These are phyloP conservation scores for Aciculosporium take DNA, from an alignment of 2,329 filamentous ascomycete genomes.

Conservation along the genomic window DNA sequence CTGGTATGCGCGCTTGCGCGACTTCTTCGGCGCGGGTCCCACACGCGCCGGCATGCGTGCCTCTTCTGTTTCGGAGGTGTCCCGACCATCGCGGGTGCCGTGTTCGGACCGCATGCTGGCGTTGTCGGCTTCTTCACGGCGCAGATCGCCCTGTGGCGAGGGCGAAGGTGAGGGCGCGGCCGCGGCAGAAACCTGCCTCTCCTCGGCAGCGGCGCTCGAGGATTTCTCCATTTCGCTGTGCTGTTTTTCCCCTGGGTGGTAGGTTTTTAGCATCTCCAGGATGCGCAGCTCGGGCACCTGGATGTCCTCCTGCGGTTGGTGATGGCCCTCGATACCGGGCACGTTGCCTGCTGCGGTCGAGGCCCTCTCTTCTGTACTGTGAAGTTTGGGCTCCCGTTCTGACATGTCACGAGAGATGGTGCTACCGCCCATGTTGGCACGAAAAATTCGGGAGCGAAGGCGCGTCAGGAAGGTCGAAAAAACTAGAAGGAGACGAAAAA, in stretches of 20 bases:
- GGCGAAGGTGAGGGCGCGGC: too few relatives aligned
- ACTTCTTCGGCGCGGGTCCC: not conserved
- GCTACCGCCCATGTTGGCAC: not conserved
- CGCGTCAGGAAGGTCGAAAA: too few relatives aligned
- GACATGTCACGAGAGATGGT: not conserved
- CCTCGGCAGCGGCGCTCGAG: too few relatives aligned
- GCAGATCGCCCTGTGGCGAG: not conserved
- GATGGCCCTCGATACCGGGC: not conserved
- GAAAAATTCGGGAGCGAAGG: too few relatives aligned
- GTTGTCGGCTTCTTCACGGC: not conserved
- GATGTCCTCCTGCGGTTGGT: not conserved
- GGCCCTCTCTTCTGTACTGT: not conserved
- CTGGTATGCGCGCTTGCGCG: constrained; percentile 1
- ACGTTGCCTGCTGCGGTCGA: not conserved
- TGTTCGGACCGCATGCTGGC: too few relatives aligned
- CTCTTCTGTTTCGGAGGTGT: not conserved
- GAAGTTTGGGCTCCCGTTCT: not conserved
- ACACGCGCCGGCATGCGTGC: not conserved
- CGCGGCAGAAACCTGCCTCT: not conserved
- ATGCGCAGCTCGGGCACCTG: not conserved
- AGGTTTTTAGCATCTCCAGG: not conserved
- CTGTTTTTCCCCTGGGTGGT: not conserved
- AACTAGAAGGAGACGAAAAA: too few relatives aligned
- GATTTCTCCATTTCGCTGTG: not conserved
- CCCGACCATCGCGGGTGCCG: not conserved